Conservation (phyloP, 2,329 filamentous ascomycete genomes). For the Aspergillus fischeri region DNA sequence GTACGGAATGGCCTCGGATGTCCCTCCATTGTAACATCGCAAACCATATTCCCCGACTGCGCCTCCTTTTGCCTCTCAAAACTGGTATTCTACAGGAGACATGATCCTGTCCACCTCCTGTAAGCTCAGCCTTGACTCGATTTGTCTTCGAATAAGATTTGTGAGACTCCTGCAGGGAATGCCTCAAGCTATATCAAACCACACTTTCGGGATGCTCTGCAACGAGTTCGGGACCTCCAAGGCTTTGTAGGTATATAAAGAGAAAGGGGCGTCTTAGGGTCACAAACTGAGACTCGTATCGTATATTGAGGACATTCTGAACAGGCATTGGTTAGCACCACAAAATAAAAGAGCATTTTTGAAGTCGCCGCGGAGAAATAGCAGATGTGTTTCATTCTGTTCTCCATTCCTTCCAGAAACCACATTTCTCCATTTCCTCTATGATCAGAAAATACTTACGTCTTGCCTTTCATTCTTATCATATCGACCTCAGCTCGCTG, state of each 20-base stretch:
- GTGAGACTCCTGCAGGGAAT: no score
- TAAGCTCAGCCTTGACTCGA: neutral
- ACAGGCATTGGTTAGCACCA: neutral
- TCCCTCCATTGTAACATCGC: neutral
- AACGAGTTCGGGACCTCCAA: neutral
- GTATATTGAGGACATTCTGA: neutral
- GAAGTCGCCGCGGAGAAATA: neutral
- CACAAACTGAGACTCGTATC: no score
- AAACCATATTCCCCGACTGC: neutral
- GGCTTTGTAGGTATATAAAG: neutral
- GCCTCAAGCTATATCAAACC: no score
- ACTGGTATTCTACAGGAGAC: neutral
- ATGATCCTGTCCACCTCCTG: neutral
- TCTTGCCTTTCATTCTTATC: neutral
- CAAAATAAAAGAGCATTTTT: neutral
- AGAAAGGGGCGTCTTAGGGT: no score
- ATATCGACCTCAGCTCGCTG: neutral
- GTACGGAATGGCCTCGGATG: neutral
- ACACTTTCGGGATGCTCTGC: neutral
- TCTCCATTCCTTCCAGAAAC: neutral
- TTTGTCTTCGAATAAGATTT: no score
- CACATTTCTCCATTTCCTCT: neutral
- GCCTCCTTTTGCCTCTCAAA: neutral
- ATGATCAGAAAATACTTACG: neutral
- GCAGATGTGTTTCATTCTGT: neutral